These are phyloP conservation scores for Candida easanensis DNA, from an alignment of 805 yeast species.

Conservation along the genomic window DNA sequence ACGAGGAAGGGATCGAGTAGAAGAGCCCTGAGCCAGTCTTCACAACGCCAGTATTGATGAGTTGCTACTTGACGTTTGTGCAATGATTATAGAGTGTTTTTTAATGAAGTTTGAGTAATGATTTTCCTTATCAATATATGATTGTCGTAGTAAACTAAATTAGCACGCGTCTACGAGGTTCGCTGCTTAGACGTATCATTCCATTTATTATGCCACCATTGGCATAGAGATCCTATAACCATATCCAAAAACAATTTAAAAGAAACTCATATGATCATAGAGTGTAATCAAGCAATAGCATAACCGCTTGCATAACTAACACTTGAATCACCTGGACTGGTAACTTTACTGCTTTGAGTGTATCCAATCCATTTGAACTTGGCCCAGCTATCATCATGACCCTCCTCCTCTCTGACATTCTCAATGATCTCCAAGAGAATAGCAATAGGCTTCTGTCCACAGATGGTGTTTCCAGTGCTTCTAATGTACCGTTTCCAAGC, in stretches of 20 bases:
- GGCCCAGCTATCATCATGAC: conserved; percentile 22
- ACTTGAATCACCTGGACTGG: conserved; percentile 56
- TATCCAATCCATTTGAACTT: conserved; percentile 73
- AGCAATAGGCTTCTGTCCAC: conserved; percentile 85
- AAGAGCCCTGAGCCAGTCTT: conserved; percentile 3
- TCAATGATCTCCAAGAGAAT: conserved; percentile 58
- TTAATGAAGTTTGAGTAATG: no score
- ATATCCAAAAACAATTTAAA: no score
- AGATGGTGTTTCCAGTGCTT: conserved; percentile 81
- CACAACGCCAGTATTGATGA: neutral
- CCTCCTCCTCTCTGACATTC: conserved; percentile 19
- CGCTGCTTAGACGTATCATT: no score
- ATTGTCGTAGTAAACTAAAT: no score
- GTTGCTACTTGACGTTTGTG: no score
- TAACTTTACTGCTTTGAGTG: conserved; percentile 65
- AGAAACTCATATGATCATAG: no score
- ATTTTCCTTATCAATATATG: no score
- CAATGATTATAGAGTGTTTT: no score
- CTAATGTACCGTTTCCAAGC: conserved; percentile 68
- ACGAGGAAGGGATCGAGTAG: conserved; percentile 20
- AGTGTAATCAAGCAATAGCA: conserved; percentile 19
- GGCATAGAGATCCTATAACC: no score
- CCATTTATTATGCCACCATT: no score
- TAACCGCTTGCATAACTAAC: conserved; percentile 92
- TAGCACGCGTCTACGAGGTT: no score